Base-by-base conservation (phyloP, 148 eudicot species). In the Fallopia convolvulus region DNA sequence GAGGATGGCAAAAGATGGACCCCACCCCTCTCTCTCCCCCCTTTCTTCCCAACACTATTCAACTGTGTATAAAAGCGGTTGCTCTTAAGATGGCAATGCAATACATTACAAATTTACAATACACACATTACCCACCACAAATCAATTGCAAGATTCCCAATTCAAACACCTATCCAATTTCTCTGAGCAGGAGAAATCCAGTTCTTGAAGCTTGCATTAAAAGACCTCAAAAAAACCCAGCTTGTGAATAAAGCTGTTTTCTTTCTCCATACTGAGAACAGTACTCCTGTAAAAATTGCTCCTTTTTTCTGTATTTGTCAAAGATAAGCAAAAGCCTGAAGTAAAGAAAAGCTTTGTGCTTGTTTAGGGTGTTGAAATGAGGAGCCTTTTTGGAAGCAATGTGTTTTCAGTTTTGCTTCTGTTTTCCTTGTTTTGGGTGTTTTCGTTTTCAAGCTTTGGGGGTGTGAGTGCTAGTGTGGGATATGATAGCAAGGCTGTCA, bases 401-500 rank as follows among this genome's bases (percentile, higher is more conserved):
- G 75, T 73, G 75, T 48, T 73, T 33, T 70, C 44, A 40, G 73
- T 36, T 14, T 8, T 40, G 46, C 33, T 70, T 20, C n/a, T 42
- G 53, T 36, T 48, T 18, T 42, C 44, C 32, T 23, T 84, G 84
- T 76, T 84, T 36, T 77, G 80, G 70, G 85, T 83, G 63, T 76
- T 89, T 58, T 41, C 84, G 66, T 5, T 83, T 74, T 82, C 85
- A 30, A 83, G 84, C 84, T 48, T 85, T 55, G 66, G 47, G 63
- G 41, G 79, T 83, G 87, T 82, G 41, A 70, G 75, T 55, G 91
- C 87, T 23, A 88, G 82, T 81, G 92, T 93, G 26, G 90, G 89
- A 23, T 93, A 91, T 85, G 93, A 93, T 81, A 73, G 75, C 36
- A 86, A 77, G 78, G 91, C 97, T n/a, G 88, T 93, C 41, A 78